These are phyloP conservation scores for Tephrocybe sp. DNA, from an alignment of 768 basidiomycete species.

Conservation along the genomic window DNA sequence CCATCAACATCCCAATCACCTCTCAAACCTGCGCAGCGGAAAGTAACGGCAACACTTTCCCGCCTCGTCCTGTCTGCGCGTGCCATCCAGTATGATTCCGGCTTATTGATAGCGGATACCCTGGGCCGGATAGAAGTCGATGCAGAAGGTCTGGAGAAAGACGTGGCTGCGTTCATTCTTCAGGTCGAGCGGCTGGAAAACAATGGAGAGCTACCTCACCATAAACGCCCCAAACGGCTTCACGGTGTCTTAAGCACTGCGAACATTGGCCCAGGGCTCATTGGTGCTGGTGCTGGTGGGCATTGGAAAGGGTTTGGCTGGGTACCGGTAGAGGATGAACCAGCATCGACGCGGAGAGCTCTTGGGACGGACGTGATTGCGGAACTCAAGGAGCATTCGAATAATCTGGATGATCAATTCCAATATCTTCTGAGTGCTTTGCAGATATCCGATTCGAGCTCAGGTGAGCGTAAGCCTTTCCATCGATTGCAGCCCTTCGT, in stretches of 20 bases:
- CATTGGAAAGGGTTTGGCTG: constrained; percentile 88
- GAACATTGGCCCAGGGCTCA: constrained; percentile 73
- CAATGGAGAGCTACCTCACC: constrained; percentile 22
- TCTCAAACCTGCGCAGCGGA: constrained; percentile 79
- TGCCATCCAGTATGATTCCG: constrained; percentile 82
- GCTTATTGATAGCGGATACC: constrained; percentile 59
- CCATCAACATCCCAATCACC: constrained; percentile 51
- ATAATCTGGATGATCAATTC: constrained; percentile 52
- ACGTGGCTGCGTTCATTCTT: constrained; percentile 63
- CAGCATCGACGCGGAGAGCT: constrained; percentile 44
- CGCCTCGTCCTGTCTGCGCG: constrained; percentile 90
- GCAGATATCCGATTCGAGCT: constrained; percentile 29
- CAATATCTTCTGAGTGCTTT: constrained; percentile 35
- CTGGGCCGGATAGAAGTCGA: constrained; percentile 72
- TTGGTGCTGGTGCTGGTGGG: constrained; percentile 76
- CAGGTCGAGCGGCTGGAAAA: constrained; percentile 67
- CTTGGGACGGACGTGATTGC: constrained; percentile 52
- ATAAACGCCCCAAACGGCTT: constrained; percentile 51
- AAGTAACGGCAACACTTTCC: constrained; percentile 86
- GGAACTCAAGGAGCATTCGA: constrained; percentile 50
- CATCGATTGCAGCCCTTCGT: background rate
- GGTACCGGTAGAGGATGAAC: constrained; percentile 54
- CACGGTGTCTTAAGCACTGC: constrained; percentile 59
- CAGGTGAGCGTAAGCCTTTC: constrained; percentile 31
- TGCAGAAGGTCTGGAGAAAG: constrained; percentile 73